Base-by-base conservation (phyloP, 805 yeast genomes). In the Spencermartinsiella europaea region DNA sequence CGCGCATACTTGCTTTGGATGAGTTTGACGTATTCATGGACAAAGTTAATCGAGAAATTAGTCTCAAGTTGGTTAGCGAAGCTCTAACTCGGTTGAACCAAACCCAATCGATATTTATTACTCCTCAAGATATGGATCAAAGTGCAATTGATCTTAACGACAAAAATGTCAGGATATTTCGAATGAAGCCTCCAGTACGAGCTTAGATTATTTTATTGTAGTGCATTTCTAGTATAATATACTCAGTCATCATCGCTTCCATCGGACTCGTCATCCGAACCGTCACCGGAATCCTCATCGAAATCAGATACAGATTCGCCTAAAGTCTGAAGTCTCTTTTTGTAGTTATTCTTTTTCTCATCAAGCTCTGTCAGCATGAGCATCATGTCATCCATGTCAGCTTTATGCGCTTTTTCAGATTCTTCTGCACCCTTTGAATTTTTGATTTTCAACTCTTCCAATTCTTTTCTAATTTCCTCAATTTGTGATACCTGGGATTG, bases 1-100 rank as follows among this genome's bases (percentile, higher is more conserved):
- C 95, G 0, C 78, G 85, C 47, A 76, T 93, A 16, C 77, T 95
- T 49, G 97, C 97, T 0, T 69, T 93, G 49, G 99, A 93, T 66
- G 99, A 93, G 65, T 93, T 70, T 63, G 99, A 93, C 67, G 99
- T 93, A 17, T 93, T 82, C 59, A 93, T 93, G 99, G 99, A 93
- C 64, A 87, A 88, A 41, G 86, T 88, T 15, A 89, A 90, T 61
- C 75, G 99, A 54, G 75, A 82, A 38, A 77, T 85, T 44, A 88
- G 95, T 50, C 79, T 93, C 61, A 73, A 77, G 40, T 66, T 90
- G 51, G 80, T 93, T 61, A 69, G 89, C 40, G 75, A 76, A 21
- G 85, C 87, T 53, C 75, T 90, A 25, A 66, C 80, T 5, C 73
- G 74, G 40, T 76, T 79, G 47, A 75, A 82, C 0, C 75, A 80